phyloP scores from a whole-genome alignment of 2,329 filamentous ascomycete species.

The Phialocephala subalpina region DNA sequence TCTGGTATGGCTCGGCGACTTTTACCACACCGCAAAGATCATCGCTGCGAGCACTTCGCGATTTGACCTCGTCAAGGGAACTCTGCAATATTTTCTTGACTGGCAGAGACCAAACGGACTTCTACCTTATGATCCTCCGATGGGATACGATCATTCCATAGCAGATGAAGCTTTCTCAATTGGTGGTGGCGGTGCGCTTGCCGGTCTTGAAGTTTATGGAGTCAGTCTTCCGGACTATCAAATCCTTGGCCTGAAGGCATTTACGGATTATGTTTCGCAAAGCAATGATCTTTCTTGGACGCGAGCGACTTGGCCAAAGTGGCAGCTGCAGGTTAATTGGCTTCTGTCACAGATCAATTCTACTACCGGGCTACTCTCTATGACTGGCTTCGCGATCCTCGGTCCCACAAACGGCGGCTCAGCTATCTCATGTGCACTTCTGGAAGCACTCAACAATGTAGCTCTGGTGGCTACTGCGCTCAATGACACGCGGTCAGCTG shows the following conservation, averaged over 20 bases:
- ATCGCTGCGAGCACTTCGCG: conserved; percentile 47
- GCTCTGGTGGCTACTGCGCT: conserved; percentile 43
- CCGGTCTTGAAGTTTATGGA: not conserved
- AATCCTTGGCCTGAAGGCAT: conserved; percentile 30
- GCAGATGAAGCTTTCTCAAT: conserved; percentile 2
- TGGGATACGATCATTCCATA: conserved; percentile 11
- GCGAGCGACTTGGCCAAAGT: conserved; percentile 12
- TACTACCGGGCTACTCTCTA: conserved; percentile 18
- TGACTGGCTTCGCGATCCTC: conserved; percentile 11
- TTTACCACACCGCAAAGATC: conserved; percentile 50
- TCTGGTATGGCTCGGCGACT: conserved; percentile 52
- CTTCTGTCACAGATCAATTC: conserved; percentile 20
- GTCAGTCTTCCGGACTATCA: conserved; percentile 33
- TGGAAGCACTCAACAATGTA: conserved; percentile 37
- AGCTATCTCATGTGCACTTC: conserved; percentile 14
- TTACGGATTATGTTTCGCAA: conserved; percentile 28
- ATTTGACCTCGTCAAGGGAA: conserved; percentile 47
- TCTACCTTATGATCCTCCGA: conserved; percentile 6
- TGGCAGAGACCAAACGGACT: conserved; percentile 35
- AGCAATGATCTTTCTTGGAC: conserved; percentile 17
- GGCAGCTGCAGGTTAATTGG: conserved; percentile 15
- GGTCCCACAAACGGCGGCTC: conserved; percentile 17
- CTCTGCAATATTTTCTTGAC: conserved; percentile 43
- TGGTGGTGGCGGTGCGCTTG: not conserved
- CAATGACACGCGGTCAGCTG: conserved; percentile 40